phyloP scores from a whole-genome alignment of 768 basidiomycete genomes.

The Boletus vermiculosoides region DNA sequence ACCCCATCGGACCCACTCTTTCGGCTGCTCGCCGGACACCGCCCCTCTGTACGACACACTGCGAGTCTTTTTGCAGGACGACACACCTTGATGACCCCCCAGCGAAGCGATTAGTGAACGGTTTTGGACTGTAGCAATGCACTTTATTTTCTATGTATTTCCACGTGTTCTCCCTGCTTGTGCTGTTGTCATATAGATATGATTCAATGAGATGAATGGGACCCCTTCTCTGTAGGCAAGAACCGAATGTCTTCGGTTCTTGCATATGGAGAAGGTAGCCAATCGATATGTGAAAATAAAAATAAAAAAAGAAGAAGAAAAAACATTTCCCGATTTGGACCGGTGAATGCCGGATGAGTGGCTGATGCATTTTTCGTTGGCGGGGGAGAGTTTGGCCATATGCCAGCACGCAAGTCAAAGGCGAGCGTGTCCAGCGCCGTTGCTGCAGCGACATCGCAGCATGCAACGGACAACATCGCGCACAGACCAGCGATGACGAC shows the following conservation, averaged over 20 bases:
- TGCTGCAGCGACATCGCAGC: constrained; percentile 8
- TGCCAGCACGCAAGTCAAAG: constrained; percentile 47
- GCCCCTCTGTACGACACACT: background rate
- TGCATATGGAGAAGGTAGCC: constrained; percentile 29
- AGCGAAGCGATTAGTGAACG: constrained; percentile 3
- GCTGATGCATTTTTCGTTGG: constrained; percentile 24
- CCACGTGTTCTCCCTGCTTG: constrained; percentile 4
- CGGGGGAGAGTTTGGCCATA: constrained; percentile 14
- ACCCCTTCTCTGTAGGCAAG: constrained; percentile 29
- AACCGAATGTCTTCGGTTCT: constrained; percentile 24
- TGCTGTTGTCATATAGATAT: background rate
- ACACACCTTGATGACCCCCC: constrained; percentile 23
- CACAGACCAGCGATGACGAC: constrained; percentile 17
- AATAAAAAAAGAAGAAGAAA: background rate
- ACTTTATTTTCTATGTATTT: constrained; percentile 28
- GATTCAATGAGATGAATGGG: background rate
- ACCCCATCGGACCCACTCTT: background rate
- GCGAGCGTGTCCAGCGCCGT: constrained; percentile 42
- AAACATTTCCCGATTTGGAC: constrained; percentile 15
- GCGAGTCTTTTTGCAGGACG: background rate
- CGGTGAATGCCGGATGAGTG: constrained; percentile 26
- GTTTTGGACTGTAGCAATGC: constrained; percentile 21
- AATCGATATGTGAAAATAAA: background rate
- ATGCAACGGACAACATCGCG: constrained; percentile 7
- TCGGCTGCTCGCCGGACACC: background rate